Evolutionary conservation across 148 eudicot genomes (phyloP), one percentile per base, ranked within the genome.

Genomic region (Hydrangea macrophylla): DNA sequence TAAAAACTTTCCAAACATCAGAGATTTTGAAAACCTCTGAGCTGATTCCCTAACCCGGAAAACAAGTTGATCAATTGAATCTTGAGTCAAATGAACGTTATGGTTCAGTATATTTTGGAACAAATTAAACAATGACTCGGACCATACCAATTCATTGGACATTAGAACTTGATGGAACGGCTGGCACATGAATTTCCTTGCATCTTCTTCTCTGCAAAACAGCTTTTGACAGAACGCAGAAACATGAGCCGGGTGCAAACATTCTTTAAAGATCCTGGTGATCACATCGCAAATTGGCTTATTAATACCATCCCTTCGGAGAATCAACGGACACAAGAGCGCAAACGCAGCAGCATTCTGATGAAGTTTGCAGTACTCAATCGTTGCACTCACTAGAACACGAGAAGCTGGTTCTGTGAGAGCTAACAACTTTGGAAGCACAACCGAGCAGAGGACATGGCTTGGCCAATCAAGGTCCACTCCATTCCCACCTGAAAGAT

Each of bases 181-280:
- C 65, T 78, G 79, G 70, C 81, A 85, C 9, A 69, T 55, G n/a
- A 68, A 76, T 36, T 68, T 78, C 68, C 35, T 64, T 24, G 33
- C 56, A 62, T 69, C 67, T 51, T 62, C 67, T 68, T 58, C 81
- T 57, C 67, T 75, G 44, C 80, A 56, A 1, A 85, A 73, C 33
- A 85, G 63, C 67, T 85, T 85, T 30, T 85, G 86, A 70, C 86
- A 83, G 58, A 85, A 78, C 27, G 86, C 71, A 35, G 86, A 73
- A 56, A 80, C 81, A 65, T 85, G 90, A 70, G 81, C 83, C 1
- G 83, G 76, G 70, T 85, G 84, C 62, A 85, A 72, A 78, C 79
- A 85, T 58, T 85, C 85, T 63, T 70, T 83, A 37, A 78, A 56
- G 58, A 85, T 73, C 72, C 78, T 78, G 17, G 78, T 74, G 28